phyloP scores from a whole-genome alignment of 1,284 basidiomycete species.

The Cerioporus squamosus region DNA sequence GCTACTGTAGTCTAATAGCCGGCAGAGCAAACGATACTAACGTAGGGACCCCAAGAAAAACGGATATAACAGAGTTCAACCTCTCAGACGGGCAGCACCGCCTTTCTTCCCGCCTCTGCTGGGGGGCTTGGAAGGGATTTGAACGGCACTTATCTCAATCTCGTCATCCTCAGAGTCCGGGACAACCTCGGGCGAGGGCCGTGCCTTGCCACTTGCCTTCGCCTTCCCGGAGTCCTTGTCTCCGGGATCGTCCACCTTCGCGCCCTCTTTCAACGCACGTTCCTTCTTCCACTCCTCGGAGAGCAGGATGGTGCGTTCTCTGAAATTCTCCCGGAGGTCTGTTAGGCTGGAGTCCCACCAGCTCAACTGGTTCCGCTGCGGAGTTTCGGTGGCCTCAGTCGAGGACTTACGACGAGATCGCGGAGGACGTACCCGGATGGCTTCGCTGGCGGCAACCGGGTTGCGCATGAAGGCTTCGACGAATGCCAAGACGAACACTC shows the following conservation, averaged over 20 bases:
- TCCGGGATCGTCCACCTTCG: conserved; percentile 34
- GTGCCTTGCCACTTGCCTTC: conserved; percentile 25
- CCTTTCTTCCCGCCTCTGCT: conserved; percentile 12
- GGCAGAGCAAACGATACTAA: conserved; percentile 15
- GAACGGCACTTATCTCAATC: conserved; percentile 43
- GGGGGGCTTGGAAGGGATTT: background rate
- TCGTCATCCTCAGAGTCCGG: conserved; percentile 50
- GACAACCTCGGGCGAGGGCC: conserved; percentile 40
- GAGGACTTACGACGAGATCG: background rate
- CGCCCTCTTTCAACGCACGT: conserved; percentile 36
- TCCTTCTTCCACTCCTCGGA: conserved; percentile 48
- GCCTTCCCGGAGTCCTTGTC: conserved; percentile 35
- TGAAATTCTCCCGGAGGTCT: conserved; percentile 41
- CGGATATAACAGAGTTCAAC: background rate
- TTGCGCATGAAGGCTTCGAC: conserved; percentile 71
- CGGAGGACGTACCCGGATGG: conserved; percentile 48
- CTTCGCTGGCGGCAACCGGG: conserved; percentile 47
- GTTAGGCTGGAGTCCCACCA: conserved; percentile 52
- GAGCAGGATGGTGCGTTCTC: conserved; percentile 38
- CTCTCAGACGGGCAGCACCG: conserved; percentile 8
- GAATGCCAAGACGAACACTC: conserved; percentile 82
- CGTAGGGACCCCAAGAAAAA: background rate
- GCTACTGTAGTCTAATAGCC: conserved; percentile 5
- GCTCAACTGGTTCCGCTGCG: conserved; percentile 39
- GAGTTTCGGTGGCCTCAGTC: conserved; percentile 1